Evolutionary conservation across 441 rosid species (phyloP), one percentile per base, ranked within the genome.

Genomic region (Aquilaria agallochum): DNA sequence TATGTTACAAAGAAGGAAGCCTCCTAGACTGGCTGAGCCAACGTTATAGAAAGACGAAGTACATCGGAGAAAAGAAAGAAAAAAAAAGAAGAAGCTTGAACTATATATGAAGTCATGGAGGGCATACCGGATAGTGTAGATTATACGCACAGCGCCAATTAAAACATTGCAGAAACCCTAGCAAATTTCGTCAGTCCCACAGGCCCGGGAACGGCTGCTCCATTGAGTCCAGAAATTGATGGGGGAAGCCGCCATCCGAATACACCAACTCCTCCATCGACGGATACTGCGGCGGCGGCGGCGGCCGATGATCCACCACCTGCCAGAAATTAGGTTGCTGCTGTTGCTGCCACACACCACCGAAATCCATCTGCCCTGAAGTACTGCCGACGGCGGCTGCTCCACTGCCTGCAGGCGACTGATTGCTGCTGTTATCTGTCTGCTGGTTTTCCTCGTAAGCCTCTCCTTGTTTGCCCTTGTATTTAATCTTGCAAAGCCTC

Each of bases 401-500:
- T 5, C n/a, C 30, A 55, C 27, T 62, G 14, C 30, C 27, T 20
- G 27, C 27, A 20, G 27, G 27, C 27, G 27, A 46, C 6, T 44
- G 31, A 12, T 31, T 6, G n/a, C 4, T 48, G 63, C 6, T 4
- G 7, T 3, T 53, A 47, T 53, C 53, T 58, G 34, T 74, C 1
- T 66, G 30, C 9, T 58, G 55, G 56, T 74, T 68, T 50, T 63
- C 55, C 58, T 70, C 78, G 31, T 74, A 66, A 11, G 60, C 69
- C 4, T 64, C 4, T 11, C 62, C 64, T 59, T 68, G 58, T 59
- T 55, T 67, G 20, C 72, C 72, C 42, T 68, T 72, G 15, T 68
- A 40, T 15, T 64, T 72, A 1, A 72, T 64, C 67, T 60, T 72
- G 56, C 76, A 72, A 46, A 72, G 72, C 9, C 69, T 64, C 72